Conservation (phyloP, 306 rosid species). For the Urtica urens region DNA sequence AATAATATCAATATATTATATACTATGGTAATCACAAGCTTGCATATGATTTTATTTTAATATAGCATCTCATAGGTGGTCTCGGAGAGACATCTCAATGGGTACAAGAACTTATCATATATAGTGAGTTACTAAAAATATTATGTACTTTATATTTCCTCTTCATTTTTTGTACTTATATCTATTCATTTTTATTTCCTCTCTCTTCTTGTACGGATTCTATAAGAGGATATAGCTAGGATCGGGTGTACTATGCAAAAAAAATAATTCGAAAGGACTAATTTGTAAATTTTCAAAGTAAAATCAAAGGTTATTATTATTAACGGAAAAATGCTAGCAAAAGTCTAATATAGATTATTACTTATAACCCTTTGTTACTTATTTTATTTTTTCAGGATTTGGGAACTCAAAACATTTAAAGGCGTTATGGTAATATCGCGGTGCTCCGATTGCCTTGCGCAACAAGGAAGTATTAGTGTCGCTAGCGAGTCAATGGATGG, state of each 20-base stretch:
- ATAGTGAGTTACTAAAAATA: too few species aligned
- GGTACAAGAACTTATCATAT: too few species aligned
- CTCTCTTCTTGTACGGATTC: background rate
- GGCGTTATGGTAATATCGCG: conserved; percentile 1
- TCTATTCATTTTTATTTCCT: too few species aligned
- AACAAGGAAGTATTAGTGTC: conserved; percentile 22
- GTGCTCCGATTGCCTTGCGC: conserved; percentile 11
- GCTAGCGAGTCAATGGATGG: conserved; percentile 18
- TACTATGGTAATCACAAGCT: too few species aligned
- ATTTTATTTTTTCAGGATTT: background rate
- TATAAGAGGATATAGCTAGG: too few species aligned
- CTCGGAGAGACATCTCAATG: too few species aligned
- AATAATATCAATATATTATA: too few species aligned
- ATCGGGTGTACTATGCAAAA: too few species aligned
- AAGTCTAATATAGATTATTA: background rate
- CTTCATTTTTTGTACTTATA: too few species aligned
- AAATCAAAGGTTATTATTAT: background rate
- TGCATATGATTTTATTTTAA: too few species aligned
- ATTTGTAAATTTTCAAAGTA: background rate
- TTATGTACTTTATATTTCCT: too few species aligned
- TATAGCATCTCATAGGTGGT: too few species aligned
- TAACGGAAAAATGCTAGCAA: background rate
- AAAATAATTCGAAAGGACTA: background rate
- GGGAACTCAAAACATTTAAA: conserved; percentile 22
- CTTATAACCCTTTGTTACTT: background rate